These are phyloP conservation scores for Cutaneotrichosporon cavernicola DNA, from an alignment of 1,284 basidiomycete genomes.

Conservation along the genomic window DNA sequence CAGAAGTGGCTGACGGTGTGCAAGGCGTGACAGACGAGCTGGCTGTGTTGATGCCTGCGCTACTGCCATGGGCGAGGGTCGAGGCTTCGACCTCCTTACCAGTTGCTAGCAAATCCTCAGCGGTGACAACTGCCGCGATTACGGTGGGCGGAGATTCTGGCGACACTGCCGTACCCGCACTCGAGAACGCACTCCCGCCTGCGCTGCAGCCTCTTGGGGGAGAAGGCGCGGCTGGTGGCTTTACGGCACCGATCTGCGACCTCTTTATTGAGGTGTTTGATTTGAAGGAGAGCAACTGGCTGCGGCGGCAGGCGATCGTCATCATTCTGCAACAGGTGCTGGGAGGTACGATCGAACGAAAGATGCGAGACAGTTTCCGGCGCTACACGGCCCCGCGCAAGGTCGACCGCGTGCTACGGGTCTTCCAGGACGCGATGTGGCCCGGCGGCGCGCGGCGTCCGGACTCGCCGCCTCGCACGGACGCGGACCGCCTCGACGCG, in stretches of 20 bases:
- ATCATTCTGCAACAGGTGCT: slow-evolving; percentile 93
- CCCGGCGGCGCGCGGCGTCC: slow-evolving; percentile 72
- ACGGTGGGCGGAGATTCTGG: not conserved
- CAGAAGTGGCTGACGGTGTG: slow-evolving; percentile 76
- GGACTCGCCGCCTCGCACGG: slow-evolving; percentile 64
- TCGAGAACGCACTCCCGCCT: slow-evolving; percentile 52
- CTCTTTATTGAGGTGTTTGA: slow-evolving; percentile 89
- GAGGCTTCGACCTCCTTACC: not conserved
- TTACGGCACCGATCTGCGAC: slow-evolving; percentile 92
- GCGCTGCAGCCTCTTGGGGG: slow-evolving; percentile 73
- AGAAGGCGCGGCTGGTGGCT: slow-evolving; percentile 72
- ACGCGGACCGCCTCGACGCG: slow-evolving; percentile 74
- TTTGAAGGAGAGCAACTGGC: slow-evolving; percentile 91
- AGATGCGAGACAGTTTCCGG: slow-evolving; percentile 71
- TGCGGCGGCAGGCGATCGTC: slow-evolving; percentile 91
- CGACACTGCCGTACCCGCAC: not conserved
- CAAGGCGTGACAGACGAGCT: slow-evolving; percentile 70
- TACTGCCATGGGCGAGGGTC: not conserved
- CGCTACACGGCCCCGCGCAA: slow-evolving; percentile 65
- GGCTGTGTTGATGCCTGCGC: slow-evolving; percentile 22
- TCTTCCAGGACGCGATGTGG: slow-evolving; percentile 75
- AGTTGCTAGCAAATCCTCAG: not conserved
- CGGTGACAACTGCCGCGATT: not conserved
- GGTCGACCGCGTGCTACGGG: slow-evolving; percentile 64
- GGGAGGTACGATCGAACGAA: slow-evolving; percentile 90